Evolutionary conservation across 306 rosid species (phyloP).

Genomic region (Cucumis cinereus): DNA sequence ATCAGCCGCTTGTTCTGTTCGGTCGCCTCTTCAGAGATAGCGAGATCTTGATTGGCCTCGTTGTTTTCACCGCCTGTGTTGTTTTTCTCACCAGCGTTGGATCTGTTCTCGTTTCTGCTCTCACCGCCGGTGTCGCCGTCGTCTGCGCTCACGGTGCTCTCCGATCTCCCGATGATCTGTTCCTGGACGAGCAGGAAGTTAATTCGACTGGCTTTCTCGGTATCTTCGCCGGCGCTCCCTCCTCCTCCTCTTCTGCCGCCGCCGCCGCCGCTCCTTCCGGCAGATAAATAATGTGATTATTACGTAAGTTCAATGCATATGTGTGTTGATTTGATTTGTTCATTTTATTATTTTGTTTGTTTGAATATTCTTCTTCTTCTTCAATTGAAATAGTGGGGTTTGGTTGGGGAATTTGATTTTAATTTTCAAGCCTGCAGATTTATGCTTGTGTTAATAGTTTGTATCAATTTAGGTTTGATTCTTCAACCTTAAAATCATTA

Average conservation of each 20-base stretch:
- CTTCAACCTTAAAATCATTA: not conserved
- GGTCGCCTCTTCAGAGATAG: constrained; percentile 63
- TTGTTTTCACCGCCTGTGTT: constrained; percentile 37
- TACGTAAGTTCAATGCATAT: not conserved
- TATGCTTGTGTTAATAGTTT: too few relatives aligned
- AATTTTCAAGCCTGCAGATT: not conserved
- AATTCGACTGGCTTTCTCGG: constrained; percentile 52
- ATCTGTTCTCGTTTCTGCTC: constrained; percentile 56
- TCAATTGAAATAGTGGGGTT: not conserved
- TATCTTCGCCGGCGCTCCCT: constrained; percentile 42
- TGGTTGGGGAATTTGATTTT: not conserved
- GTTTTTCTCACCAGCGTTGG: constrained; percentile 84
- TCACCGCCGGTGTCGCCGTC: constrained; percentile 40
- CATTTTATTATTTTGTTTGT: not conserved
- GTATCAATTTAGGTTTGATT: not conserved
- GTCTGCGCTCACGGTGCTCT: constrained; percentile 73
- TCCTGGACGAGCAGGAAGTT: constrained; percentile 58
- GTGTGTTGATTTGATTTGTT: not conserved
- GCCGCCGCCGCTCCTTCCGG: constrained; percentile 37
- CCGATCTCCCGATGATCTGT: constrained; percentile 82
- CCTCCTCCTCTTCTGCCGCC: constrained; percentile 33
- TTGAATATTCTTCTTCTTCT: not conserved
- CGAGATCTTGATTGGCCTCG: constrained; percentile 50
- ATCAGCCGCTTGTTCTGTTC: constrained; percentile 70
- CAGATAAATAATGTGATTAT: constrained; percentile 14